Percentiles rank a stretch among this genome's conserved stretches.
Evolutionary conservation across 2,329 filamentous ascomycete genomes (phyloP).

Genomic region (Fusarium liriodendri): DNA sequence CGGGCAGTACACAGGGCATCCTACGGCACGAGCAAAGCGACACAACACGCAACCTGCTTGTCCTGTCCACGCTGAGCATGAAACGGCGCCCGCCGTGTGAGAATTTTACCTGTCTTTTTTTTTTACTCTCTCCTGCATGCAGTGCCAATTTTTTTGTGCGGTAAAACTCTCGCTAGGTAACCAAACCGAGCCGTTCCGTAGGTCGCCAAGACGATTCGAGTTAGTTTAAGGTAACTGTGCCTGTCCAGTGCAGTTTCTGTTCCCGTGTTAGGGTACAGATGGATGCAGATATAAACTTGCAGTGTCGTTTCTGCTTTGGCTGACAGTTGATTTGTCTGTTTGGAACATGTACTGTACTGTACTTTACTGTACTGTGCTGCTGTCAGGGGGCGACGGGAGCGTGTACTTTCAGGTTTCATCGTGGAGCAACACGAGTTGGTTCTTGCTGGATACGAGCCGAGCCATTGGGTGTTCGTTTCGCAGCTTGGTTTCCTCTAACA

Average conservation of each 20-base stretch:
- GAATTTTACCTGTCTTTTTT: neutral
- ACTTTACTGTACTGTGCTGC: neutral
- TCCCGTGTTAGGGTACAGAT: neutral
- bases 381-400: neutral
- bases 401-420: neutral
- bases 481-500: neutral
- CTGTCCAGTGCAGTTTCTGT: neutral
- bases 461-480: neutral
- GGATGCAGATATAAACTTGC: neutral
- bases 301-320: neutral
- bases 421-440: neutral
- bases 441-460: conserved; percentile 14
- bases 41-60: neutral
- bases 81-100: neutral
- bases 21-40: neutral
- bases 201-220: neutral
- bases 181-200: conserved; percentile 1
- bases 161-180: neutral
- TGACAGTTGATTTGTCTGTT: neutral
- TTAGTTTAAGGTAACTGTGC: neutral
- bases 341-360: neutral
- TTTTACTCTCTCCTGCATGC: neutral
- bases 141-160: neutral
- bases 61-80: neutral
- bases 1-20: neutral